phyloP scores from a whole-genome alignment of 139 green algal genomes.

The Haematococcus lacustris region DNA sequence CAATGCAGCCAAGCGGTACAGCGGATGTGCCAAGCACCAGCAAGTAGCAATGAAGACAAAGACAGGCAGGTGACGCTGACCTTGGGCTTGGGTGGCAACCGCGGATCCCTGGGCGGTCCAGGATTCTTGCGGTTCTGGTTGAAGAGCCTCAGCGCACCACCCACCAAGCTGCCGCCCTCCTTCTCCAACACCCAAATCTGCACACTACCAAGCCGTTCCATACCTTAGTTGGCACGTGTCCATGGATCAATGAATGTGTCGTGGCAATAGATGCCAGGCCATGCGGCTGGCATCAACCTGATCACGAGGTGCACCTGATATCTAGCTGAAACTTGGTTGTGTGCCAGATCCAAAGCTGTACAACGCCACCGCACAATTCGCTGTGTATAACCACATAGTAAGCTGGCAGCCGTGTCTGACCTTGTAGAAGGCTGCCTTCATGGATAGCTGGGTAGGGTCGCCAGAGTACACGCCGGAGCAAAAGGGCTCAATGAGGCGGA shows the following conservation, averaged over 20 bases:
- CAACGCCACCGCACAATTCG: no score
- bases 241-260: no score
- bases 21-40: background rate
- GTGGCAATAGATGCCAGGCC: no score
- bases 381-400: no score
- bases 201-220: no score
- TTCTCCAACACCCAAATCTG: slow-evolving; percentile 86
- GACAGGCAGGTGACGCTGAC: slow-evolving; percentile 12
- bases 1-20: background rate
- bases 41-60: background rate
- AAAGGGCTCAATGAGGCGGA: slow-evolving; percentile 96
- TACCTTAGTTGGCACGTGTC: no score
- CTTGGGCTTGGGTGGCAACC: slow-evolving; percentile 84
- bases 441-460: slow-evolving; percentile 91
- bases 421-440: slow-evolving; percentile 93
- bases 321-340: no score
- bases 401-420: no score
- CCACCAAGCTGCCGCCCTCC: slow-evolving; percentile 84
- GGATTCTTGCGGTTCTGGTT: slow-evolving; percentile 60
- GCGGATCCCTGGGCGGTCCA: slow-evolving; percentile 66
- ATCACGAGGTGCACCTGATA: no score
- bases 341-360: no score
- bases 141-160: slow-evolving; percentile 79
- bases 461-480: slow-evolving; percentile 98
- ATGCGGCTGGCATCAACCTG: no score